Evolutionary conservation across 345 rosid species (phyloP), one percentile per base, ranked within the genome.

Genomic region (Isatis tinctoria): DNA sequence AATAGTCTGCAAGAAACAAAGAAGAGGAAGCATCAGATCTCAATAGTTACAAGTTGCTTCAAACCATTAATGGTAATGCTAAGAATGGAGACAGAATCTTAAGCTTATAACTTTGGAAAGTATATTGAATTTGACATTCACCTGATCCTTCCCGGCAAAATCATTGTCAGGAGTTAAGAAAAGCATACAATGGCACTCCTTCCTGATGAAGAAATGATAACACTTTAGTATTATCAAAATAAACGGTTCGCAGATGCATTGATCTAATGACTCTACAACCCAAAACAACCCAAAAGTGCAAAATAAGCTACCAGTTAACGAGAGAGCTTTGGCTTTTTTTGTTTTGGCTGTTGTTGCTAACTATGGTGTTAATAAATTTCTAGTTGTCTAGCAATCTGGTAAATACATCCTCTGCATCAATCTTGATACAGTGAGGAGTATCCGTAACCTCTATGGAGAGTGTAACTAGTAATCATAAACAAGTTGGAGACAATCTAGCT

Each of bases 131-230:
- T 22, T 45, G 51, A 51, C 12, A 68, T 39, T 58, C 80, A 95
- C 97, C 97, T 92, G 97, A 74, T 95, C 97, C 67, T 81, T 67
- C 56, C 99, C 99, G 0, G 97, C 92, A 78, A 92, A 95, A 87
- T 95, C 99, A 74, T 92, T 91, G 12, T 90, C 99, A 3, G 99
- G 90, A 47, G 97, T 95, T 65, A 95, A 89, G 83, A 95, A 95
- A 70, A 95, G 97, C 99, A 95, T 91, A 85, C 97, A 91, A 82
- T 95, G 99, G 78, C 99, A 95, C 77, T 95, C 99, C 83, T 88
- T 95, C 93, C 99, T 95, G 96, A 72, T 65, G 43, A 51, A 45
- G 22, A 56, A 53, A 62, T 2, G 36, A 40, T 11, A 20, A 11
- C 44, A 35, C 28, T 43, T 44, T 4, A 16, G 12, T 60, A 35